Evolutionary conservation across 768 basidiomycete species (phyloP), one percentile per base, ranked within the genome.

Genomic region (Lentinula sp.): DNA sequence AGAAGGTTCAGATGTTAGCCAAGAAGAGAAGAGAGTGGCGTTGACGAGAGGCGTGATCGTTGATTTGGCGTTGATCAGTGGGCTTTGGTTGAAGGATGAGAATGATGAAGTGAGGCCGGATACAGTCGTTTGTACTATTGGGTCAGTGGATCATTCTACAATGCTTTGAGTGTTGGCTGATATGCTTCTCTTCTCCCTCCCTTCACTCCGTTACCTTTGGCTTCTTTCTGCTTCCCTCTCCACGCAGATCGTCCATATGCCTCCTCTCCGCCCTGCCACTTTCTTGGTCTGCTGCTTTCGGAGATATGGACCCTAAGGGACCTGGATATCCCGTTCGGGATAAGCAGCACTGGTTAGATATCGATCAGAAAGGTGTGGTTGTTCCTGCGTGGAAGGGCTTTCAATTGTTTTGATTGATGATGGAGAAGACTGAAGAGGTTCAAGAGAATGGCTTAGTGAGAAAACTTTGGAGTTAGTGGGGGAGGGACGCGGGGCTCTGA

Each of bases 231-330:
- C 21, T 13, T 34, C 37, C 23, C 8, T 45, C 5, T 35, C 11
- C 7, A 15, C 57, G 15, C 62, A 88, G 87, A 62, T 88, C 87
- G 5, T 84, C 80, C 60, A 70, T 87, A 1, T 88, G 88, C 69
- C 79, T 74, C 57, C 62, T 87, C 59, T 72, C 84, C 34, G 85
- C 85, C 8, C 73, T 87, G 35, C 85, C 81, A 8, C 68, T 88
- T 34, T 86, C 84, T 5, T 90, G 87, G 85, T 77, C 81, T 16
- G 73, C 75, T 28, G 83, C 87, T 0, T 88, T 89, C 65, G 86
- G 85, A 0, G 68, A 75, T 18, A 76, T 82, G 11, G 75, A 78
- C 63, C 45, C 43, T 9, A 56, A 42, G 11, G 68, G 70, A 2
- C 72, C 73, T 71, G 85, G 84, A 13, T 61, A 71, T 21, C 72